Evolutionary conservation across 2,329 filamentous ascomycete genomes (phyloP).

Genomic region (Phyllachora maydis): DNA sequence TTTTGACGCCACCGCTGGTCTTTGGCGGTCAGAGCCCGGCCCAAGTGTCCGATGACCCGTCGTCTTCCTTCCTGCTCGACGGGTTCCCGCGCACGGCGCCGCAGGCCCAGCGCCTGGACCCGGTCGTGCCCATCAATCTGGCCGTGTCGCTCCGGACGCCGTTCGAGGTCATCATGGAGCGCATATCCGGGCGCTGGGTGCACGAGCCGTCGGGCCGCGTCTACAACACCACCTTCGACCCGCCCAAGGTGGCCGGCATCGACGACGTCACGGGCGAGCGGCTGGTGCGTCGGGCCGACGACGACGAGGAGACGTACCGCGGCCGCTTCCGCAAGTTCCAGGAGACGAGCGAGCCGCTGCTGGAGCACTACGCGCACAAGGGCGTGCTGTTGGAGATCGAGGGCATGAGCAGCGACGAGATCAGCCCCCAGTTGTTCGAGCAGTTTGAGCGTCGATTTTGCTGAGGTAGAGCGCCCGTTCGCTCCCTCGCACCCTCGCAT

Average conservation of each 20-base stretch:
- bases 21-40: constrained; percentile 15
- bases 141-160: constrained; percentile 78
- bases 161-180: constrained; percentile 65
- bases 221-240: constrained; percentile 89
- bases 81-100: constrained; percentile 78
- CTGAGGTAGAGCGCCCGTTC: too few species aligned
- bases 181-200: constrained; percentile 84
- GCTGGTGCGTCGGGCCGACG: constrained; percentile 65
- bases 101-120: constrained; percentile 62
- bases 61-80: constrained; percentile 84
- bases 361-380: constrained; percentile 74
- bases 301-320: constrained; percentile 72
- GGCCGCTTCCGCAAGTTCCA: constrained; percentile 65
- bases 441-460: constrained; percentile 66
- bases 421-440: constrained; percentile 67
- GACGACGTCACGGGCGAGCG: constrained; percentile 86
- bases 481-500: too few species aligned
- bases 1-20: constrained; percentile 17
- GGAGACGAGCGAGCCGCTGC: constrained; percentile 64
- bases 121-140: constrained; percentile 81
- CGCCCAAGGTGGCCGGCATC: constrained; percentile 56
- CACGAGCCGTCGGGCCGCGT: constrained; percentile 80
- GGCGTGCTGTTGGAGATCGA: constrained; percentile 74
- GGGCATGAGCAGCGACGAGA: constrained; percentile 85
- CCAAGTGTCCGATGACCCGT: constrained; percentile 46